Percentiles rank a stretch among this genome's conserved stretches.
phyloP scores from a whole-genome alignment of 176 grass and related monocot genomes.

The Phoenix dactylifera region DNA sequence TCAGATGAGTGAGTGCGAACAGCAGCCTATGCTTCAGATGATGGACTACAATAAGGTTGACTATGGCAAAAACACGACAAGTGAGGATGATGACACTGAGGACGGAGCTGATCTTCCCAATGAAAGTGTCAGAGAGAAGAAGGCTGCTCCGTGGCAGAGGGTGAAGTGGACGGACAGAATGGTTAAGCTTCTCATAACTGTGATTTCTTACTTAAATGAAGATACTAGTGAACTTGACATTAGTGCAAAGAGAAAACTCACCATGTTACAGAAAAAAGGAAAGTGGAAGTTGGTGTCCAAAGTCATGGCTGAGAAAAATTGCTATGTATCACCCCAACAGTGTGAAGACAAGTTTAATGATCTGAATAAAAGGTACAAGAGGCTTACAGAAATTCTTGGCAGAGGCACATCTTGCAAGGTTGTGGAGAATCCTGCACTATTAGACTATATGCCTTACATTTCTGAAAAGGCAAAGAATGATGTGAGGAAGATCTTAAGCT shows the following conservation, averaged over 20 bases:
- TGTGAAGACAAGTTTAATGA: constrained; percentile 87
- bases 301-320: constrained; percentile 35
- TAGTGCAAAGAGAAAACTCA: constrained; percentile 26
- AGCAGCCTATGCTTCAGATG: background rate
- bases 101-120: constrained; percentile 25
- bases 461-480: constrained; percentile 57
- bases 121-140: constrained; percentile 8
- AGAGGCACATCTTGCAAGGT: constrained; percentile 48
- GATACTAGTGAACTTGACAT: constrained; percentile 24
- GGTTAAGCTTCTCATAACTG: constrained; percentile 60
- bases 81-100: constrained; percentile 28
- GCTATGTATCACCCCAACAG: constrained; percentile 51
- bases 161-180: constrained; percentile 68
- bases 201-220: constrained; percentile 56
- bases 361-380: constrained; percentile 84
- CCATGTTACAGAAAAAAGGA: constrained; percentile 57
- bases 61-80: constrained; percentile 24
- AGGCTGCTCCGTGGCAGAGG: constrained; percentile 36
- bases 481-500: constrained; percentile 49
- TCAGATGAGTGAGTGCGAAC: constrained; percentile 18
- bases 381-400: constrained; percentile 65
- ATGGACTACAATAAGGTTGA: background rate
- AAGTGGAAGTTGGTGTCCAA: constrained; percentile 61
- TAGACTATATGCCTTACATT: constrained; percentile 31
- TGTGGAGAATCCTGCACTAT: constrained; percentile 50